A percentile compares a stretch with the other conserved stretches of the same genome.
These are phyloP conservation scores for Plicaturopsis crispa DNA, from an alignment of 768 basidiomycete genomes.

Conservation along the genomic window DNA sequence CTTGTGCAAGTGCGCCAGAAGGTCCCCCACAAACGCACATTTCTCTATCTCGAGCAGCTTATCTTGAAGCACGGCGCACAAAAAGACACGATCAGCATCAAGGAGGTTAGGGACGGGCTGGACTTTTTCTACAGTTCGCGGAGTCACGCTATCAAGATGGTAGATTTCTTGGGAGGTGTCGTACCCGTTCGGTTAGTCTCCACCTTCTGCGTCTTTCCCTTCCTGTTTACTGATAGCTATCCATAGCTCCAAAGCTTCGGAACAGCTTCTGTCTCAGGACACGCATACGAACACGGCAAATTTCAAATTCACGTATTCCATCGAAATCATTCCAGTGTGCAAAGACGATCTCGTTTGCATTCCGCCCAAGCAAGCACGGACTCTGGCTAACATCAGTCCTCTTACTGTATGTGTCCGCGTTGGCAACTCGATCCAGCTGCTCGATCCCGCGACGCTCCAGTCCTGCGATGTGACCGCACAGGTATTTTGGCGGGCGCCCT, in stretches of 20 bases:
- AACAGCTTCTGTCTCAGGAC: constrained; percentile 90
- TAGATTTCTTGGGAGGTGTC: constrained; percentile 83
- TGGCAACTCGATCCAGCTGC: constrained; percentile 83
- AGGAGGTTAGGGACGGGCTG: constrained; percentile 89
- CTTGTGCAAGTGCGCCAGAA: constrained; percentile 99
- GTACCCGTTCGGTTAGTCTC: constrained; percentile 75
- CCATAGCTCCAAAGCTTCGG: constrained; percentile 80
- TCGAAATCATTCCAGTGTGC: constrained; percentile 95
- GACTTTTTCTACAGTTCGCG: constrained; percentile 95
- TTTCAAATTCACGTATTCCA: constrained; percentile 96
- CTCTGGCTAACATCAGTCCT: constrained; percentile 82
- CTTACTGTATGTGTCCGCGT: constrained; percentile 86
- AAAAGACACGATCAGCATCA: constrained; percentile 90
- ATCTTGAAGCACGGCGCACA: constrained; percentile 96
- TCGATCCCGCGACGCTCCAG: constrained; percentile 86
- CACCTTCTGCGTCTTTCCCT: not conserved
- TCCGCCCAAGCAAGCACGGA: constrained; percentile 73
- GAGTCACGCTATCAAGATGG: constrained; percentile 94
- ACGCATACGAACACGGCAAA: constrained; percentile 90
- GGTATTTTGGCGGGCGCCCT: constrained; percentile 89
- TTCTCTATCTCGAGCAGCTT: constrained; percentile 94
- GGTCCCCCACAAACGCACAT: constrained; percentile 96
- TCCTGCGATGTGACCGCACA: constrained; percentile 69
- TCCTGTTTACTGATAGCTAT: constrained; percentile 4
- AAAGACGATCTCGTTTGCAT: constrained; percentile 96